Evolutionary conservation across 768 basidiomycete genomes (phyloP), one percentile per base, ranked within the genome.

Genomic region (Amanita pseudoporphyria): DNA sequence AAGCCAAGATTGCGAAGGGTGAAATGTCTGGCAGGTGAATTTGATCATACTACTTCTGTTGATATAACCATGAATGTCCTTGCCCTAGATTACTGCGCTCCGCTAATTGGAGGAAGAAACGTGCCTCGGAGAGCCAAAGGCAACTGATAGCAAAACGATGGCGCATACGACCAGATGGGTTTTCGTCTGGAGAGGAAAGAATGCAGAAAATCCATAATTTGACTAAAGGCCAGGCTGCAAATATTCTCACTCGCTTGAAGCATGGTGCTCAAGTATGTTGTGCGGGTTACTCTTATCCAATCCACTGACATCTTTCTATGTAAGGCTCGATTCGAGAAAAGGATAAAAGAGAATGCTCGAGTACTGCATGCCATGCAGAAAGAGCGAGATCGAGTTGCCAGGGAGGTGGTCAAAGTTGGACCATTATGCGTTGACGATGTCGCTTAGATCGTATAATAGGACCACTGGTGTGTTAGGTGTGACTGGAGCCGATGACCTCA

Each of bases 141-240:
- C 55, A 63, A 1, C 67, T 84, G 21, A 64, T 91, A 35, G 56
- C 58, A 6, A 82, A 77, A 55, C 70, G 81, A 31, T 77, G 76
- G 70, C 69, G 56, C 38, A 53, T 33, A 9, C 33, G 54, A 53
- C 55, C 44, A 39, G 59, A 51, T n/a, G 58, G 59, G 14, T 48
- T 58, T 28, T 40, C 45, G 10, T 52, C 61, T 30, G 56, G 57
- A 4, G 52, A 52, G 5, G 56, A 41, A 19, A 57, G 54, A 19
- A 61, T 62, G 7, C 57, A 68, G 26, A 66, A 62, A 38, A 60
- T 79, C 4, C 62, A 57, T 39, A 64, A 51, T 0, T 58, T 93
- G 56, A 89, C 78, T 1, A 90, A 87, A 62, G 90, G 90, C 2
- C 74, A 86, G 54, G 87, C 88, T 24, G 84, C 82, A 0, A 81